Evolutionary conservation across 805 yeast genomes (phyloP).

Genomic region (Suhomyces canberraensis): DNA sequence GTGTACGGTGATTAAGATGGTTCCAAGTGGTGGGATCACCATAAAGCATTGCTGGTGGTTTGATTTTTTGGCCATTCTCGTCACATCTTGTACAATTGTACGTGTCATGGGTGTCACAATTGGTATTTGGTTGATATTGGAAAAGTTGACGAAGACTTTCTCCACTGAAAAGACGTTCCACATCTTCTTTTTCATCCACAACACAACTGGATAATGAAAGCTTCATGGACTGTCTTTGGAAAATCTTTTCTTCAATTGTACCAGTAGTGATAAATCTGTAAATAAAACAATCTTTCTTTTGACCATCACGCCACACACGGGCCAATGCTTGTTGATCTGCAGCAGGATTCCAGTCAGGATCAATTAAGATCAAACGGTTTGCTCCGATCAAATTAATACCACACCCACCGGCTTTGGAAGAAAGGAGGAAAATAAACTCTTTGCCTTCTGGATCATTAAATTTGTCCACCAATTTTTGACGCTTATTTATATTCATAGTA

Average conservation of each 20-base stretch:
- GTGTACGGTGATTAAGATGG: conserved; percentile 65
- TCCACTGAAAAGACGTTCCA: conserved; percentile 84
- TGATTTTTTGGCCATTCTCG: conserved; percentile 49
- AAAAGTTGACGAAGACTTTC: conserved; percentile 78
- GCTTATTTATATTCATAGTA: conserved; percentile 83
- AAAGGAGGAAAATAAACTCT: conserved; percentile 83
- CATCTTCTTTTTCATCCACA: conserved; percentile 94
- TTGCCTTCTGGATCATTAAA: conserved; percentile 87
- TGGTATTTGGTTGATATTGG: conserved; percentile 59
- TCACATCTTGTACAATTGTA: conserved; percentile 82
- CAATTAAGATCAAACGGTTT: conserved; percentile 80
- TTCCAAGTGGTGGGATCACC: conserved; percentile 99
- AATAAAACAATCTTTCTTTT: conserved; percentile 92
- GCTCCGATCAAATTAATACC: conserved; percentile 98
- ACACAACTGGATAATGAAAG: conserved; percentile 91
- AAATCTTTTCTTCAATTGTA: conserved; percentile 92
- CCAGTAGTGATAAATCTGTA: conserved; percentile 94
- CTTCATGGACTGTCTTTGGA: conserved; percentile 94
- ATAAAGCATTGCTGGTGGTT: conserved; percentile 84
- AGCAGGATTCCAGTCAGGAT: conserved; percentile 98
- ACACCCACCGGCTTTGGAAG: conserved; percentile 98
- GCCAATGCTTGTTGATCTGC: conserved; percentile 98
- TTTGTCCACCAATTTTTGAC: conserved; percentile 87
- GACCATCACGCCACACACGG: conserved; percentile 99
- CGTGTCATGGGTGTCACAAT: conserved; percentile 90